Evolutionary conservation across 805 yeast genomes (phyloP), one percentile per base, ranked within the genome.

Genomic region (Metschnikowia gelsemii): DNA sequence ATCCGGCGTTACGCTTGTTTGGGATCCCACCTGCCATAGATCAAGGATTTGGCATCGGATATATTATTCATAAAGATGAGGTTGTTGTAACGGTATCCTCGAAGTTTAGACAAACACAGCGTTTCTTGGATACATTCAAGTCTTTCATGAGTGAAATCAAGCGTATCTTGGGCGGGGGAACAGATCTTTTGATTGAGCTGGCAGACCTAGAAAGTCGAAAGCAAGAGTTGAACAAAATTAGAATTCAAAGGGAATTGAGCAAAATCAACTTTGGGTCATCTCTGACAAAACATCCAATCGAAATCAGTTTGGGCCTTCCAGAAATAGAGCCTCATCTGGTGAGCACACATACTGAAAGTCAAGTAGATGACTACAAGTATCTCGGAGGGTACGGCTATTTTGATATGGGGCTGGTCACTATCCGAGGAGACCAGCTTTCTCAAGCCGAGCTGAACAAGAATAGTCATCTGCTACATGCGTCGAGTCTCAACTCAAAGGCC

Each of bases 21-120:
- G 97, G 97, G 0, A 89, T 89, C 57, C 95, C 96, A 3, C 96
- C 97, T 2, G 90, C 88, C 1, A 73, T 84, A 11, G 84, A 88
- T 35, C 90, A 87, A 56, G 97, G 97, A 2, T 88, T 84, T 62
- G 96, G 96, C n/a, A 76, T 89, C 26, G 96, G 96, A 4, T 89
- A 89, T 60, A 87, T 89, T 51, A 84, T 89, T 52, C 88, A 90
- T 61, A 78, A 72, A 31, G 86, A 87, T 56, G 80, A 87, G 16
- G 78, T 89, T 20, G 78, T 89, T 1, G 76, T 89, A 8, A 87
- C 95, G 37, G 84, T 86, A 3, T 81, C 93, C 20, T 87, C 96
- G 11, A 89, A 87, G 63, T 90, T 84, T 63, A 75, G 96, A 42
- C 97, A 89, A 66, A 87, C 96, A 0, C 73, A 76, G 49, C 73